Base-by-base conservation (phyloP, 148 eudicot species). In the Vaccinium vitisidaea region DNA sequence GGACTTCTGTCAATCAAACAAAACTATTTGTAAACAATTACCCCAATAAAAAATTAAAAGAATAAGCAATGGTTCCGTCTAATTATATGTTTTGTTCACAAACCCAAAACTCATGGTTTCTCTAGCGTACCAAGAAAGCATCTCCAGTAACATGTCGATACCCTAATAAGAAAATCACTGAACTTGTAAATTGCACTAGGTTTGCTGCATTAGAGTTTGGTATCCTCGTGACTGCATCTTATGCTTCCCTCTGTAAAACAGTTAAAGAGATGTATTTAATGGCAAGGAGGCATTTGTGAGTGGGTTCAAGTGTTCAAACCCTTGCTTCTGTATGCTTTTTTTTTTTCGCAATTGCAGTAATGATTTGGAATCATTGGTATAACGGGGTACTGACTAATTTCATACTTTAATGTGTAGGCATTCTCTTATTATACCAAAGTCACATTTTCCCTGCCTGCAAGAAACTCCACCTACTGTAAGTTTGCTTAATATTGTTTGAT, bases 391-490 rank as follows among this genome's bases (percentile, higher is more conserved):
- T 88, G 69, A 58, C 84, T 43, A 46, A 4, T 16, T 77, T 49
- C 23, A 3, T 39, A 8, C 23, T 52, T 53, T 83, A 46, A 83
- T 61, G 69, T 65, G 30, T 81, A 97, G 99, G 91, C 99, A 97
- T 90, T 89, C 94, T 43, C 95, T 97, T 83, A 85, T 97, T 63
- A 94, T 97, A 83, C 99, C 99, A 36, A 95, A 94, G 87, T 83
- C 86, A 39, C 99, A 97, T 88, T 97, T 88, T 80, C 84, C 95
- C 73, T 91, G 95, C 84, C 75, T 97, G 91, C 94, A 89, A 87
- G 92, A 83, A 56, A 97, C 99, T 89, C 98, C 98, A 83, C 97
- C 99, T 53, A 79, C 91, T 78, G 99, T 97, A 90, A 94, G 99
- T 93, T 85, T 58, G 27, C 10, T 13, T 8, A 18, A 77, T 13